Conservation (phyloP, 257 asterid genomes). For the Verbena officinalis region DNA sequence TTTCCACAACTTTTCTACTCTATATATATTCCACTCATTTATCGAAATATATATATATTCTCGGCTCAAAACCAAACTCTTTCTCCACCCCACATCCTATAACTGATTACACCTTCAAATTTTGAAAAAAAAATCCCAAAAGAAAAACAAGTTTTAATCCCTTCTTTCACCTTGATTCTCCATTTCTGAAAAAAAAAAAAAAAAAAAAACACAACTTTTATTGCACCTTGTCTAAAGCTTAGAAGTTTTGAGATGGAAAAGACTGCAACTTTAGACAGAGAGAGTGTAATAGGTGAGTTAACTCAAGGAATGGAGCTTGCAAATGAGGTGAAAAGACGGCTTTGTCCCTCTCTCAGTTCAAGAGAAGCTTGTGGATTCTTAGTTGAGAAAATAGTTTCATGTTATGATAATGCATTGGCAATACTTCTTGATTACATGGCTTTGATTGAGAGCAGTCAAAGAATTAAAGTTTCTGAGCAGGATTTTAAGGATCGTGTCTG, state of each 20-base stretch:
- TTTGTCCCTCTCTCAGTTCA: slow-evolving; percentile 25
- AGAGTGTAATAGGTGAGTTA: slow-evolving; percentile 33
- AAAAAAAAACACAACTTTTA: too few species aligned
- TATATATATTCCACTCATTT: slow-evolving; percentile 15
- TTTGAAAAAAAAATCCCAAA: background rate
- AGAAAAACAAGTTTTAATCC: background rate
- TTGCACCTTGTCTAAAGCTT: too few species aligned
- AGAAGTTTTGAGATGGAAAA: slow-evolving; percentile 29
- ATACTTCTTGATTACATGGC: slow-evolving; percentile 25
- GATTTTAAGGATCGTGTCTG: slow-evolving; percentile 21
- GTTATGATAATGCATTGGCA: slow-evolving; percentile 45
- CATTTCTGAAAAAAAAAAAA: too few species aligned
- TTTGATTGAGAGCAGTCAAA: background rate
- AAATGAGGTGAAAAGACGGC: slow-evolving; percentile 35
- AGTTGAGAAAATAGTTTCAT: slow-evolving; percentile 36
- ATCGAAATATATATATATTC: too few species aligned
- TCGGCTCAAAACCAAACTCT: background rate
- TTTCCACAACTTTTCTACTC: background rate
- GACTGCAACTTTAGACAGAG: slow-evolving; percentile 15
- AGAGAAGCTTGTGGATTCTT: slow-evolving; percentile 21
- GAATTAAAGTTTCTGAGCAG: slow-evolving; percentile 24
- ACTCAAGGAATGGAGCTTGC: slow-evolving; percentile 38
- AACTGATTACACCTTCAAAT: background rate
- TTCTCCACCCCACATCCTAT: background rate
- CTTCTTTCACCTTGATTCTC: background rate